Conservation (phyloP, 2,329 filamentous ascomycete genomes). For the Diaporthe citriasiana region DNA sequence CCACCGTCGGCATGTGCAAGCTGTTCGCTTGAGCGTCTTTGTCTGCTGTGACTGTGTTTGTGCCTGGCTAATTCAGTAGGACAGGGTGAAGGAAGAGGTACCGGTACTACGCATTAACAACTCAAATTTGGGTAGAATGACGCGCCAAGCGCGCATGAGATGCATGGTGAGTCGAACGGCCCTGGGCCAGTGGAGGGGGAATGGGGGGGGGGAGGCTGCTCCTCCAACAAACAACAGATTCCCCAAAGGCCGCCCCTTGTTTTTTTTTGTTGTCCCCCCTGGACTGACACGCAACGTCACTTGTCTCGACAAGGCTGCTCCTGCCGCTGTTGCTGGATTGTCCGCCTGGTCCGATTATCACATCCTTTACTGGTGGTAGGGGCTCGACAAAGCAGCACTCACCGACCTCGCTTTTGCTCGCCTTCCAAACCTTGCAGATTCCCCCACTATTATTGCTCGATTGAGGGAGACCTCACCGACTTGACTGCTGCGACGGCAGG, state of each 20-base stretch:
- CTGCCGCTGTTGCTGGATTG: conserved; percentile 4
- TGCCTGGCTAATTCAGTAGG: conserved; percentile 18
- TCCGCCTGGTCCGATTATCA: conserved; percentile 22
- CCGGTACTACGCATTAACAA: conserved; percentile 4
- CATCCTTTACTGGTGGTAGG: conserved; percentile 18
- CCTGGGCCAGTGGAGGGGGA: conserved; percentile 6
- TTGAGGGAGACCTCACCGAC: conserved; percentile 34
- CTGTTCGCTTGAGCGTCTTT: not conserved
- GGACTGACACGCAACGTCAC: conserved; percentile 31
- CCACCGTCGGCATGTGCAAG: not conserved
- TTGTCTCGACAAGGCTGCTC: conserved; percentile 31
- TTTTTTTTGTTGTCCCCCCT: conserved; percentile 9
- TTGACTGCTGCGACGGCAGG: conserved; percentile 35
- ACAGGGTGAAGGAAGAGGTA: not conserved
- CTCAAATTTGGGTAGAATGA: not conserved
- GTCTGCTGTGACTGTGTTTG: conserved; percentile 1
- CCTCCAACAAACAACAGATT: conserved; percentile 27
- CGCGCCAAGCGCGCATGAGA: conserved; percentile 9
- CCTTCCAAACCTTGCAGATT: conserved; percentile 31
- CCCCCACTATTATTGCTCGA: conserved; percentile 27
- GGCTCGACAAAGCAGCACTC: conserved; percentile 26
- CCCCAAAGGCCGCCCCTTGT: conserved; percentile 13
- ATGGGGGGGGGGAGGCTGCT: conserved; percentile 4
- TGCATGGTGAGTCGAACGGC: conserved; percentile 19
- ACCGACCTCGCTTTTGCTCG: conserved; percentile 36